Evolutionary conservation across 805 yeast species (phyloP).

Genomic region (Teunomyces gatunensis): DNA sequence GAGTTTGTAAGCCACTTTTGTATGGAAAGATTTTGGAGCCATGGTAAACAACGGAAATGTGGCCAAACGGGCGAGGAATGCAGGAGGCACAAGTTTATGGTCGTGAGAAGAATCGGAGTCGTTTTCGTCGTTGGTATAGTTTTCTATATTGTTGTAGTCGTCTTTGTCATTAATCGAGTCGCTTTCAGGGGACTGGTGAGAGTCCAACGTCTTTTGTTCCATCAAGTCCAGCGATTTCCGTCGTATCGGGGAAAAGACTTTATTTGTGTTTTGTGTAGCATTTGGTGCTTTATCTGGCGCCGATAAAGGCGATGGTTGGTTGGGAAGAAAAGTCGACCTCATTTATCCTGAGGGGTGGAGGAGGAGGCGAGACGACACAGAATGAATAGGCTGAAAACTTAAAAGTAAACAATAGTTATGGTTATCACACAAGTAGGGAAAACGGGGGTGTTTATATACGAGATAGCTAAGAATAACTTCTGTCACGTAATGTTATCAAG

Average conservation of each 20-base stretch:
- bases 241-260: not conserved
- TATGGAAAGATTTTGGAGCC: conserved; percentile 66
- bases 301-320: not conserved
- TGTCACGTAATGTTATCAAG: not conserved
- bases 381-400: not conserved
- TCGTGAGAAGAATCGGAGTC: conserved; percentile 7
- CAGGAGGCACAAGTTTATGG: conserved; percentile 44
- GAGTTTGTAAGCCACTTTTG: conserved; percentile 56
- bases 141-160: conserved; percentile 9
- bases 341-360: conserved; percentile 9
- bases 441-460: not conserved
- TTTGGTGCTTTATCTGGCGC: not conserved
- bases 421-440: not conserved
- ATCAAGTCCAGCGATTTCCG: conserved; percentile 4
- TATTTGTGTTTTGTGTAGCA: not conserved
- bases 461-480: not conserved
- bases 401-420: not conserved
- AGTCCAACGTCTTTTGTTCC: not conserved
- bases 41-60: conserved; percentile 63
- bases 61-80: conserved; percentile 50
- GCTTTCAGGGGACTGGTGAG: not conserved
- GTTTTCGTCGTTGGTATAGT: conserved; percentile 10
- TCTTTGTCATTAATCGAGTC: conserved; percentile 11
- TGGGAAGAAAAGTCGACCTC: conserved; percentile 1
- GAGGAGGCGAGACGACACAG: conserved; percentile 4